Percentiles rank a stretch among this genome's conserved stretches.
These are phyloP conservation scores for Fusarium sp. DNA, from an alignment of 2,329 filamentous ascomycete species.

Conservation along the genomic window DNA sequence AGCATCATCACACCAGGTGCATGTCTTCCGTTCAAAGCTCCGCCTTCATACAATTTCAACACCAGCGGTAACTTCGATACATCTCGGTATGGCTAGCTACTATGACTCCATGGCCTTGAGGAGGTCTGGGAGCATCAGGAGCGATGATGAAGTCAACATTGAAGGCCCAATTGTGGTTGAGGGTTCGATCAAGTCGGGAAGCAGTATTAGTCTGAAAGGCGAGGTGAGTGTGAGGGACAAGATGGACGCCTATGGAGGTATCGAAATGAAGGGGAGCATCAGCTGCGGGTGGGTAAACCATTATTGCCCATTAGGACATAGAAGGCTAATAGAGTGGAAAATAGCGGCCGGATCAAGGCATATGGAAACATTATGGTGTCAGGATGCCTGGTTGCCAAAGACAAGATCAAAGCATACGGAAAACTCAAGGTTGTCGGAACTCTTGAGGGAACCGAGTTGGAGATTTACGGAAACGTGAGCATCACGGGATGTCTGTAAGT, in stretches of 20 bases:
- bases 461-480: constrained; percentile 61
- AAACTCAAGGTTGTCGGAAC: constrained; percentile 59
- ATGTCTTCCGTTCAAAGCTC: background rate
- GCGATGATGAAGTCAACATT: constrained; percentile 55
- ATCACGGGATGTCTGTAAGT: constrained; percentile 59
- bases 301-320: background rate
- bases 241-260: constrained; percentile 60
- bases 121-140: constrained; percentile 56
- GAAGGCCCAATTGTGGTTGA: constrained; percentile 60
- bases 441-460: constrained; percentile 57
- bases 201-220: constrained; percentile 58
- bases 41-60: background rate
- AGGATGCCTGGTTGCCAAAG: constrained; percentile 54
- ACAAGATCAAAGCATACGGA: constrained; percentile 61
- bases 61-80: background rate
- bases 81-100: constrained; percentile 43
- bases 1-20: background rate
- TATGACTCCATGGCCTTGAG: constrained; percentile 43
- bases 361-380: constrained; percentile 59
- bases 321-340: background rate
- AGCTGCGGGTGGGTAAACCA: constrained; percentile 54
- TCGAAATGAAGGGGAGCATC: constrained; percentile 57
- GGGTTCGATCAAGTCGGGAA: constrained; percentile 60
- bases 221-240: constrained; percentile 58
- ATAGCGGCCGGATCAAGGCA: constrained; percentile 58